phyloP scores from a whole-genome alignment of 139 green algal genomes.

The Closterium sp. region DNA sequence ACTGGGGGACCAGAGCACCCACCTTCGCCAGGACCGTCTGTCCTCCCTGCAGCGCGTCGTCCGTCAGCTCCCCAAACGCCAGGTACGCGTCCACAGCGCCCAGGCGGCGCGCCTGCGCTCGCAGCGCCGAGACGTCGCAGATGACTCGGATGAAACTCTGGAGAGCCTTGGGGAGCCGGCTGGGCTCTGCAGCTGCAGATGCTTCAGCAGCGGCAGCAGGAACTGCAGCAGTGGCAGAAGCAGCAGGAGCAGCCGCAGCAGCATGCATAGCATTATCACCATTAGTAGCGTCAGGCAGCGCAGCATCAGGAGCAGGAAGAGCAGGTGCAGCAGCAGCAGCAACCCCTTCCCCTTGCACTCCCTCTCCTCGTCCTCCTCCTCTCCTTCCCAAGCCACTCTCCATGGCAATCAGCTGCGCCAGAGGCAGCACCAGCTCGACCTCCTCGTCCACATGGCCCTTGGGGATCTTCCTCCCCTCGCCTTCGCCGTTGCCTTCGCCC shows the following conservation, averaged over 20 bases:
- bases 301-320: too few species aligned
- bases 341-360: not conserved
- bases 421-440: not conserved
- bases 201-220: not conserved
- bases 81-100: not conserved
- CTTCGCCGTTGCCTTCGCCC: not conserved
- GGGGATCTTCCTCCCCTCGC: not conserved
- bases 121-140: not conserved
- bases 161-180: not conserved
- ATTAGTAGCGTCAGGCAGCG: not conserved
- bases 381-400: not conserved
- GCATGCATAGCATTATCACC: too few species aligned
- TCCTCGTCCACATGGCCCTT: not conserved
- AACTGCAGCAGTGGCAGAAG: too few species aligned
- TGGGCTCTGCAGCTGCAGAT: not conserved
- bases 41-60: not conserved
- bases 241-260: too few species aligned
- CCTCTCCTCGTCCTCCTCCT: not conserved
- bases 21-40: not conserved
- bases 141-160: not conserved
- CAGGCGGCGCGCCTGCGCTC: not conserved
- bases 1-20: not conserved
- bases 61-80: not conserved
- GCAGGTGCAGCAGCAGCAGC: not conserved
- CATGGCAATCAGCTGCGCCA: not conserved